These are phyloP conservation scores for Opeltia flavorubescens DNA, from an alignment of 495 filamentous ascomycete genomes.

Conservation along the genomic window DNA sequence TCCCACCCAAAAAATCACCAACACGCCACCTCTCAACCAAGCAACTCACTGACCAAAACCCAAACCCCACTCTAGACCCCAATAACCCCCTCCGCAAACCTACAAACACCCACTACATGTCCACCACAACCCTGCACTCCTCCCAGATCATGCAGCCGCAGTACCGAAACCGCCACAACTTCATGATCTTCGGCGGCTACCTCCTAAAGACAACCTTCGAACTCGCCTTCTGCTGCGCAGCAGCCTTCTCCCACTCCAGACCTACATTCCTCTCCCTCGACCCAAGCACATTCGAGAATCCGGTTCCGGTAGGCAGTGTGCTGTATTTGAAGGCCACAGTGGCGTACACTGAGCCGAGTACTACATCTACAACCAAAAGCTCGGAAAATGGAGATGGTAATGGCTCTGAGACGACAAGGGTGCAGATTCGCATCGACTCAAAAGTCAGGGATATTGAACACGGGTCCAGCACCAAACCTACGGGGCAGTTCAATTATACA, in stretches of 20 bases:
- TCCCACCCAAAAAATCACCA: background rate
- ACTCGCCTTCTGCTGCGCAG: conserved; percentile 79
- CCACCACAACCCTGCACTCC: conserved; percentile 47
- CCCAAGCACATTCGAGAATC: conserved; percentile 70
- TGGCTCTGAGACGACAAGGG: conserved; percentile 34
- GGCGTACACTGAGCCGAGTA: conserved; percentile 59
- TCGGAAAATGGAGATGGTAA: conserved; percentile 16
- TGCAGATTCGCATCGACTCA: conserved; percentile 66
- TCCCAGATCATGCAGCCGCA: conserved; percentile 82
- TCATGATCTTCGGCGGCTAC: conserved; percentile 85
- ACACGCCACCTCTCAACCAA: background rate
- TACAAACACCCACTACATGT: conserved; percentile 52
- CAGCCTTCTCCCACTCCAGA: conserved; percentile 56
- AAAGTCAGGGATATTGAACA: conserved; percentile 72
- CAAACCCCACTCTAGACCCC: conserved; percentile 35
- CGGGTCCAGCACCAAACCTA: conserved; percentile 49
- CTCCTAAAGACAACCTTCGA: conserved; percentile 73
- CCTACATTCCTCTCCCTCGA: conserved; percentile 70
- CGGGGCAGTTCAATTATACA: conserved; percentile 77
- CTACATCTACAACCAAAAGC: conserved; percentile 20
- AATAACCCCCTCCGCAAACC: conserved; percentile 43
- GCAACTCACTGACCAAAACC: no score
- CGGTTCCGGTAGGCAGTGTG: conserved; percentile 71
- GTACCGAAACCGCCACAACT: conserved; percentile 71
- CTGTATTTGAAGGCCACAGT: conserved; percentile 67